Percentiles rank a stretch among this genome's conserved stretches.
Conservation (phyloP, 768 basidiomycete species). For the Lactarius sanguifluus region DNA sequence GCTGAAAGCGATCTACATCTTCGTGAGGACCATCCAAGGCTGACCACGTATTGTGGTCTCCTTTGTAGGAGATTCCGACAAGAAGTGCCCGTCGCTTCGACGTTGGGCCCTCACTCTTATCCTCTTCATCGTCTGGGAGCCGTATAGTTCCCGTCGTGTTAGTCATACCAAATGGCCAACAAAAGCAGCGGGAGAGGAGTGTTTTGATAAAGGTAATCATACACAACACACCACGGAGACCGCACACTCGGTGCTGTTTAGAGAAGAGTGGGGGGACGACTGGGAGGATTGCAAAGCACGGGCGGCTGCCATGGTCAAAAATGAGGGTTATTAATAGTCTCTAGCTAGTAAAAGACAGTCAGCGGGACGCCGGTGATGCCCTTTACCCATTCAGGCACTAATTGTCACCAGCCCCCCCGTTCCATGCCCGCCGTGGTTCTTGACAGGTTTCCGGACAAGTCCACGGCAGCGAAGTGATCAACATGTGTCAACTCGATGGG, state of each 20-base stretch:
- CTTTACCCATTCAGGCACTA: neutral
- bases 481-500: neutral
- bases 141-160: neutral
- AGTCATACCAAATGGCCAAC: neutral
- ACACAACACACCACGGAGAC: neutral
- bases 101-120: neutral
- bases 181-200: neutral
- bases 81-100: slow-evolving; percentile 22
- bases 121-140: neutral
- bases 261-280: neutral
- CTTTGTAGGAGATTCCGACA: slow-evolving; percentile 24
- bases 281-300: neutral
- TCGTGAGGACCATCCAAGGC: slow-evolving; percentile 10
- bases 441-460: neutral
- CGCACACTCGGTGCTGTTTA: neutral
- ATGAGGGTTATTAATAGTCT: neutral
- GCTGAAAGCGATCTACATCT: slow-evolving; percentile 17
- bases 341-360: neutral
- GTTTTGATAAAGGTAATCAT: slow-evolving; percentile 7
- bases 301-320: neutral
- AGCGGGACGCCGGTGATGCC: neutral
- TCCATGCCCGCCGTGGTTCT: neutral
- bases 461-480: neutral
- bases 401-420: neutral
- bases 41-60: neutral